A percentile compares a stretch with the other conserved stretches of the same genome.
Conservation (phyloP, 805 yeast genomes). For the Saturnispora ahearnii region DNA sequence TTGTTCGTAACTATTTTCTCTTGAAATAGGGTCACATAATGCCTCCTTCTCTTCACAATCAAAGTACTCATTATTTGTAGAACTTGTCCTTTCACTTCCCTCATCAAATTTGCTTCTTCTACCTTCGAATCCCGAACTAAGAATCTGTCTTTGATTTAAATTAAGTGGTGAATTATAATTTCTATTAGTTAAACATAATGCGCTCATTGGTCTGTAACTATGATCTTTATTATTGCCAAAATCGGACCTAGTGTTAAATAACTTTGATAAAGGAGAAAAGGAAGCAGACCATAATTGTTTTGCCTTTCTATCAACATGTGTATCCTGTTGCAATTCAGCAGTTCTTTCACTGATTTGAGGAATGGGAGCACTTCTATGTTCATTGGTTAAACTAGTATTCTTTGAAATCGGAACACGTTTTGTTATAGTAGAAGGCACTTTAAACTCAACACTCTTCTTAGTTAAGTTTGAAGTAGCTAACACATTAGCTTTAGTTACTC, state of each 20-base stretch:
- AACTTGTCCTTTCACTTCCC: not conserved
- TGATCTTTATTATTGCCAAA: no score
- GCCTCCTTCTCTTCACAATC: not conserved
- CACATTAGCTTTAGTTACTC: not conserved
- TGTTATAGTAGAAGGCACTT: no score
- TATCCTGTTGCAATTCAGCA: no score
- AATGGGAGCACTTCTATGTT: no score
- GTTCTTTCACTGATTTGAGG: no score
- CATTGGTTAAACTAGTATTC: no score
- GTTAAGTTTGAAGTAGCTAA: no score
- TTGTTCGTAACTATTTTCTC: not conserved
- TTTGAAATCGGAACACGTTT: no score
- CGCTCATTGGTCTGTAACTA: no score
- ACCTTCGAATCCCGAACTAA: not conserved
- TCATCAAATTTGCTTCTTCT: not conserved
- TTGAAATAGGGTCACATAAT: not conserved
- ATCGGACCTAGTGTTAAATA: no score
- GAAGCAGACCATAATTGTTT: not conserved
- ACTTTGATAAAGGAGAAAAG: not conserved
- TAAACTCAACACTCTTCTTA: no score
- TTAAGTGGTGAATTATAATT: not conserved
- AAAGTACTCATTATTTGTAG: not conserved
- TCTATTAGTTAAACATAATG: not conserved
- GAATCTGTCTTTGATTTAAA: not conserved
- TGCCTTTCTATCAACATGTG: no score